These are phyloP conservation scores for Syzygium aromaticum DNA, from an alignment of 345 rosid genomes.

Conservation along the genomic window DNA sequence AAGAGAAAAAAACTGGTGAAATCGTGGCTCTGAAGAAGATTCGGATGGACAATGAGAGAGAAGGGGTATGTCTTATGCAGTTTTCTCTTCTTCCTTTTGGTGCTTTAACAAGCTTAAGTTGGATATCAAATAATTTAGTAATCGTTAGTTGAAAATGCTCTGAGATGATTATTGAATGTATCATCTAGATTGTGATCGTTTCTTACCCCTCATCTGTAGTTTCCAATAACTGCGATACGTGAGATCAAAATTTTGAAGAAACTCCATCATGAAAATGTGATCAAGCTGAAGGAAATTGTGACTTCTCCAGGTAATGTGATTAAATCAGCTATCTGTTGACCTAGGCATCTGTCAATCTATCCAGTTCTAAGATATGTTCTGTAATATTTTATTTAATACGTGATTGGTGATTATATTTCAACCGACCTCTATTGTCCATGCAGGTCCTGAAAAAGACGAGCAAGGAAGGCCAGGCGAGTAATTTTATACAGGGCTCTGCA, in stretches of 20 bases:
- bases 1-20: slow-evolving; percentile 79
- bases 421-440: neutral
- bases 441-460: slow-evolving; percentile 88
- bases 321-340: neutral
- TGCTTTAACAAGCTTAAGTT: neutral
- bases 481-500: neutral
- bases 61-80: slow-evolving; percentile 52
- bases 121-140: neutral
- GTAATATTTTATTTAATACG: neutral
- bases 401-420: neutral
- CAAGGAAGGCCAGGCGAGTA: slow-evolving; percentile 79
- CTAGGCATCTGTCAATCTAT: neutral
- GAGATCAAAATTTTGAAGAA: slow-evolving; percentile 77
- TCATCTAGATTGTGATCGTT: neutral
- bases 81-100: neutral
- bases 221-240: slow-evolving; percentile 75
- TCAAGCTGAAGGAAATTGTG: slow-evolving; percentile 67
- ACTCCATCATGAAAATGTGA: slow-evolving; percentile 62
- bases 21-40: slow-evolving; percentile 92
- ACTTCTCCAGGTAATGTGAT: slow-evolving; percentile 52
- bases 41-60: slow-evolving; percentile 97
- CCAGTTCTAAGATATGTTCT: neutral
- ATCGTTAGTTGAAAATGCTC: neutral
- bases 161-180: neutral
- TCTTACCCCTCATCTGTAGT: slow-evolving; percentile 23